Percentiles rank a stretch among this genome's conserved stretches.
phyloP scores from a whole-genome alignment of 768 basidiomycete species.

The Kwoniella sp. region DNA sequence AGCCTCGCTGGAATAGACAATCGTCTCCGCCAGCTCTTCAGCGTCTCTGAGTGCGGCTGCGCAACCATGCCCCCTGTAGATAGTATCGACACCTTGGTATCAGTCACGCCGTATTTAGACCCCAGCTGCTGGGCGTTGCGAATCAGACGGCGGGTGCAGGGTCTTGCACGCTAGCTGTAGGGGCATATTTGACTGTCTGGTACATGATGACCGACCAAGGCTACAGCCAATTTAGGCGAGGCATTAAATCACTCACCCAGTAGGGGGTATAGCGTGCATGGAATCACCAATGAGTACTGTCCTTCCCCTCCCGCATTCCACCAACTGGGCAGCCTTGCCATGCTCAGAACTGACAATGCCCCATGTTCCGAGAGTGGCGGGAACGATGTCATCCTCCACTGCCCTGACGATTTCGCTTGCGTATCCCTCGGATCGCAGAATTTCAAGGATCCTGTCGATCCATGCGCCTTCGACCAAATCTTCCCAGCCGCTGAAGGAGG shows the following conservation, averaged over 20 bases:
- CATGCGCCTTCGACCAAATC: constrained; percentile 12
- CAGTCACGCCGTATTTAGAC: no score
- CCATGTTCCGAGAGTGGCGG: constrained; percentile 14
- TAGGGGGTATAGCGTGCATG: constrained; percentile 25
- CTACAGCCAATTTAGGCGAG: not conserved
- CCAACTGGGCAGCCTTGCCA: not conserved
- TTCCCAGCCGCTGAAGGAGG: constrained; percentile 14
- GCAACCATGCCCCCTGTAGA: constrained; percentile 8
- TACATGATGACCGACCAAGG: no score
- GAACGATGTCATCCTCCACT: constrained; percentile 12
- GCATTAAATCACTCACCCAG: constrained; percentile 24
- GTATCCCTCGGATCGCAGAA: constrained; percentile 15
- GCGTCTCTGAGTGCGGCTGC: constrained; percentile 10
- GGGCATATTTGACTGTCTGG: no score
- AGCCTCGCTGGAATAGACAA: not conserved
- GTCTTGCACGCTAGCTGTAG: no score
- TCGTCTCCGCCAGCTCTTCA: constrained; percentile 4
- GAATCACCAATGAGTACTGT: constrained; percentile 28
- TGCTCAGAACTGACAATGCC: constrained; percentile 12
- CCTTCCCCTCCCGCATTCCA: not conserved
- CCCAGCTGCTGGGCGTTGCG: no score
- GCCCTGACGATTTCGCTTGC: constrained; percentile 8
- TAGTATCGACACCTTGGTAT: no score
- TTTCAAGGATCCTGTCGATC: constrained; percentile 12
- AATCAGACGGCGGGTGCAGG: no score